These are phyloP conservation scores for Achaetomium macrosporum DNA, from an alignment of 2,329 filamentous ascomycete genomes.

Conservation along the genomic window DNA sequence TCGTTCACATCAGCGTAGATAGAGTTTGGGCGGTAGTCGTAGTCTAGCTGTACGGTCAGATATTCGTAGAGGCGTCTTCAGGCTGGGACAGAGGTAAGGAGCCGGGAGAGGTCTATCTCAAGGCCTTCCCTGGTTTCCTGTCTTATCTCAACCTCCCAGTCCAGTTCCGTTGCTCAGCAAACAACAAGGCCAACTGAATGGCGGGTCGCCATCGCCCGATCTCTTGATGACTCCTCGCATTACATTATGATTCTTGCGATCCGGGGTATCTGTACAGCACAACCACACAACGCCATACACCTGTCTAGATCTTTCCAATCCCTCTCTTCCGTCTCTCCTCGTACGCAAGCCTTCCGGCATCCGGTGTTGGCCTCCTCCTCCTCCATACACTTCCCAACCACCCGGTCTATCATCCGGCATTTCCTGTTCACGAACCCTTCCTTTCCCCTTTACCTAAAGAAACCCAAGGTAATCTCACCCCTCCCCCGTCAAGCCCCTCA, in stretches of 20 bases:
- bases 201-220: constrained; percentile 10
- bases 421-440: too few species aligned
- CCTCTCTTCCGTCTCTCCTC: too few species aligned
- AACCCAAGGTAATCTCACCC: constrained; percentile 4
- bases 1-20: not conserved
- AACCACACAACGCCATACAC: not conserved
- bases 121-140: not conserved
- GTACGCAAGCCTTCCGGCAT: too few species aligned
- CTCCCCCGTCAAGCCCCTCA: constrained; percentile 44
- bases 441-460: not conserved
- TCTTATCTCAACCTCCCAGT: too few species aligned
- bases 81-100: too few species aligned
- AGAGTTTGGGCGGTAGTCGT: not conserved
- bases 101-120: too few species aligned
- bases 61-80: too few species aligned
- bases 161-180: not conserved
- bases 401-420: too few species aligned
- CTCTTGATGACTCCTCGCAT: not conserved
- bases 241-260: not conserved
- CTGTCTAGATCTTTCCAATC: not conserved
- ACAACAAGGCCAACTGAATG: constrained; percentile 9
- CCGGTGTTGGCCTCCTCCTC: too few species aligned
- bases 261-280: not conserved
- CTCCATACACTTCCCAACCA: too few species aligned
- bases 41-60: too few species aligned